Base-by-base conservation (phyloP, 768 basidiomycete species). In the Cystobasidium onofrii region DNA sequence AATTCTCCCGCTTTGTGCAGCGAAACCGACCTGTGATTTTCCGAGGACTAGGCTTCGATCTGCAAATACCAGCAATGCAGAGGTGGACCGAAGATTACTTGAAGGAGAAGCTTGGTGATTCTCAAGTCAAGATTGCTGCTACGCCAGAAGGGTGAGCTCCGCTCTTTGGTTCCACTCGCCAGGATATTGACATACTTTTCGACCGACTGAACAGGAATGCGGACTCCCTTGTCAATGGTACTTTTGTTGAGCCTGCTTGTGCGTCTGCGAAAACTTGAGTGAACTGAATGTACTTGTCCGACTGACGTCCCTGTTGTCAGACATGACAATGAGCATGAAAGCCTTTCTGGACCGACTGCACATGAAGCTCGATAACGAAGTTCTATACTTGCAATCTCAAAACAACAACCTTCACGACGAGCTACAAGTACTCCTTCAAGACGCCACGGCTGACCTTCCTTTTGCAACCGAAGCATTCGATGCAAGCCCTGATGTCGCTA, bases 401-500 rank as follows among this genome's bases (percentile, higher is more conserved):
- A 71, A 71, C 27, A 54, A 71, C 69, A 71, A 71, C 69, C 55
- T 71, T 23, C 36, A 36, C 18, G 33, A 20, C 25, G 69, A 71
- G 55, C 50, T 71, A 20, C 9, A 33, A 6, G 23, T 31, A 2
- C 69, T 71, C 1, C 33, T 33, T 20, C 46, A 71, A 71, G 69
- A 71, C 54, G 54, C 69, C 9, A 71, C 69, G 9, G 2, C 52
- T 12, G 69, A 46, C 10, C 29, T 71, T n/a, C 36, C 52, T 1
- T 34, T 52, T 46, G 43, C 50, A 27, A 41, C 43, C 55, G 41
- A 33, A 70, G 75, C 65, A 67, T 63, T 69, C 88, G 89, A 85
- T 43, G 84, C 82, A 76, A 76, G 82, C 20, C 91, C 93, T 0
- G 94, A 97, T 78, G 93, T 92, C 4, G 91, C 92, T 1, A 96